Conservation (phyloP, 2,329 filamentous ascomycete genomes). For the Decorospora gaudefroyi region DNA sequence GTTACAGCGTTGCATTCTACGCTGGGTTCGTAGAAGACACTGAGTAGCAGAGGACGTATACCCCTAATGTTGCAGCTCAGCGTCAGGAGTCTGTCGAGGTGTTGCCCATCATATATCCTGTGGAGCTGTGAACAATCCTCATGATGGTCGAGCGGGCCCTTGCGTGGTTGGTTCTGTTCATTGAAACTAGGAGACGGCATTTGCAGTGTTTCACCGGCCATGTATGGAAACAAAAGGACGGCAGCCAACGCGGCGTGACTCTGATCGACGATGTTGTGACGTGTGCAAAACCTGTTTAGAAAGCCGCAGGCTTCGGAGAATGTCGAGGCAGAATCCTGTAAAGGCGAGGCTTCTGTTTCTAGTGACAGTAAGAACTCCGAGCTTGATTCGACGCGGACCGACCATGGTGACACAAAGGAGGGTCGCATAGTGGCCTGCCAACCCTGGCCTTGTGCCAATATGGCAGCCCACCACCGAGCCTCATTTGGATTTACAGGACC, state of each 20-base stretch:
- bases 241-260: background rate
- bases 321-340: background rate
- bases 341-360: background rate
- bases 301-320: background rate
- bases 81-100: background rate
- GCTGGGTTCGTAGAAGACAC: background rate
- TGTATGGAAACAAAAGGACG: background rate
- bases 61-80: background rate
- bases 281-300: slow-evolving; percentile 2
- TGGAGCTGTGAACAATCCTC: background rate
- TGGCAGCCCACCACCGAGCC: background rate
- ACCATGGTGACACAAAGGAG: background rate
- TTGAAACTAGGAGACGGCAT: background rate
- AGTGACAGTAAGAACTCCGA: background rate
- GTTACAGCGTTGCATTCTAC: slow-evolving; percentile 1
- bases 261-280: slow-evolving; percentile 2
- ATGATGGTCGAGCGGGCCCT: background rate
- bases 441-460: background rate
- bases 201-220: background rate
- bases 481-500: background rate
- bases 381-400: background rate
- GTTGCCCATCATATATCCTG: background rate
- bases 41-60: background rate
- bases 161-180: background rate
- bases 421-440: background rate